phyloP scores from a whole-genome alignment of 352 stramenopile species.

The Phytophthora meadii region DNA sequence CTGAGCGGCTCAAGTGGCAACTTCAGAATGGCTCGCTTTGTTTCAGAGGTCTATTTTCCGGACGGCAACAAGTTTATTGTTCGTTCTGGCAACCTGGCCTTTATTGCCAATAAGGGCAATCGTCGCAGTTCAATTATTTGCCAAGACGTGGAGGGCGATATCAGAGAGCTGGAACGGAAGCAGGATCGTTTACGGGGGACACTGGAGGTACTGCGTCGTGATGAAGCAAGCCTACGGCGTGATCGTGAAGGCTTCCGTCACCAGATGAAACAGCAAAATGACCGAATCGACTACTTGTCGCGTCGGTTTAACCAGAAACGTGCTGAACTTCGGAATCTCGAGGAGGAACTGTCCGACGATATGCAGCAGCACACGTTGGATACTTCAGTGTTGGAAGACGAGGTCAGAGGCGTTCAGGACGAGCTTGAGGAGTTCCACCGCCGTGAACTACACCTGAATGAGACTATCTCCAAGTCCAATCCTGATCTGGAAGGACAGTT shows the following conservation, averaged over 20 bases:
- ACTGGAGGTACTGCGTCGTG: slow-evolving; percentile 55
- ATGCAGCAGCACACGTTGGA: slow-evolving; percentile 72
- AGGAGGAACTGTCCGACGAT: slow-evolving; percentile 75
- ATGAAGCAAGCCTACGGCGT: slow-evolving; percentile 54
- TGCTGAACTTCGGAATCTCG: slow-evolving; percentile 63
- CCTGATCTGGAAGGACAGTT: slow-evolving; percentile 70
- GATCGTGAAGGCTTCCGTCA: slow-evolving; percentile 52
- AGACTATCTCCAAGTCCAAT: slow-evolving; percentile 67
- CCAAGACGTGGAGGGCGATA: slow-evolving; percentile 72
- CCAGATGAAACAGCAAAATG: slow-evolving; percentile 53
- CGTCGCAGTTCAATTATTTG: slow-evolving; percentile 75
- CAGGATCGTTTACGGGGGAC: slow-evolving; percentile 58
- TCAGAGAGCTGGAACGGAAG: slow-evolving; percentile 62
- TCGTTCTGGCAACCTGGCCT: slow-evolving; percentile 77
- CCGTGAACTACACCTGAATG: slow-evolving; percentile 61
- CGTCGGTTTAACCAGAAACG: slow-evolving; percentile 62
- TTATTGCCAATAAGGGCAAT: slow-evolving; percentile 78
- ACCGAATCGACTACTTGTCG: slow-evolving; percentile 66
- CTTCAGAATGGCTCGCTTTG: slow-evolving; percentile 68
- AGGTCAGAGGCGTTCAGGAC: slow-evolving; percentile 53
- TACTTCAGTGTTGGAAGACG: slow-evolving; percentile 79
- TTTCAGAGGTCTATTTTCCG: slow-evolving; percentile 75
- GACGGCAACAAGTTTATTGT: slow-evolving; percentile 84
- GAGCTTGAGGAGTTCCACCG: slow-evolving; percentile 53
- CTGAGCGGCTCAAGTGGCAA: slow-evolving; percentile 63